A percentile compares a stretch with the other conserved stretches of the same genome.
These are phyloP conservation scores for Fistulinella staudtii DNA, from an alignment of 1,284 basidiomycete genomes.

Conservation along the genomic window DNA sequence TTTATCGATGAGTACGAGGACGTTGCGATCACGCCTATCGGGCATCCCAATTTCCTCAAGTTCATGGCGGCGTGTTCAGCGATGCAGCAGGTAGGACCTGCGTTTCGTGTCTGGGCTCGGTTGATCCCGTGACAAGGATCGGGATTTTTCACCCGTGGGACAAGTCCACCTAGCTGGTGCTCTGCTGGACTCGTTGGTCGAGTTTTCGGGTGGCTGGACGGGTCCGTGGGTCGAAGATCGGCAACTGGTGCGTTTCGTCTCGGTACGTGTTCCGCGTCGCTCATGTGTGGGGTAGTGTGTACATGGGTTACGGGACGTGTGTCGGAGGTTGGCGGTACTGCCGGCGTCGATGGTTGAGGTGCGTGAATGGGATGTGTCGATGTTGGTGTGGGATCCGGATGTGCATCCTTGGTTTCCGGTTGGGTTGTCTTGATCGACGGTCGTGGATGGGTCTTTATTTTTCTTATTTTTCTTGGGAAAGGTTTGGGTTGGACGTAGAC, in stretches of 20 bases:
- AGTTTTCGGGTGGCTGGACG: conserved; percentile 33
- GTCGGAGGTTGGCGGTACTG: conserved; percentile 32
- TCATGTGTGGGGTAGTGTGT: conserved; percentile 24
- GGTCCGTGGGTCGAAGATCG: conserved; percentile 39
- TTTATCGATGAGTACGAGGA: conserved; percentile 52
- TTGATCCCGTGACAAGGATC: conserved; percentile 21
- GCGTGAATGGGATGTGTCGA: conserved; percentile 27
- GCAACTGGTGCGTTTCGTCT: conserved; percentile 18
- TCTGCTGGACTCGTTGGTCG: conserved; percentile 34
- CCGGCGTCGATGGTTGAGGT: conserved; percentile 24
- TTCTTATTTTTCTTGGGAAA: no score
- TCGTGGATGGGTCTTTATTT: no score
- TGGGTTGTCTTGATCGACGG: conserved; percentile 1
- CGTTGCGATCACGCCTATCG: conserved; percentile 39
- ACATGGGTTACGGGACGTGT: conserved; percentile 25
- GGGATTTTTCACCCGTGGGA: conserved; percentile 36
- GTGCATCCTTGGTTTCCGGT: conserved; percentile 45
- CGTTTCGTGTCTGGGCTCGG: background rate
- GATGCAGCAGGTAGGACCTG: conserved; percentile 32
- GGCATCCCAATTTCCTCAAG: conserved; percentile 40
- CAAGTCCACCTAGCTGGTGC: conserved; percentile 39
- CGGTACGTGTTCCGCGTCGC: background rate
- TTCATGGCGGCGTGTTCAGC: conserved; percentile 39
- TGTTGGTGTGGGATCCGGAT: conserved; percentile 40
- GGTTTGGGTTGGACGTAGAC: no score